phyloP scores from a whole-genome alignment of 306 rosid species.

The Cajanus cajan region DNA sequence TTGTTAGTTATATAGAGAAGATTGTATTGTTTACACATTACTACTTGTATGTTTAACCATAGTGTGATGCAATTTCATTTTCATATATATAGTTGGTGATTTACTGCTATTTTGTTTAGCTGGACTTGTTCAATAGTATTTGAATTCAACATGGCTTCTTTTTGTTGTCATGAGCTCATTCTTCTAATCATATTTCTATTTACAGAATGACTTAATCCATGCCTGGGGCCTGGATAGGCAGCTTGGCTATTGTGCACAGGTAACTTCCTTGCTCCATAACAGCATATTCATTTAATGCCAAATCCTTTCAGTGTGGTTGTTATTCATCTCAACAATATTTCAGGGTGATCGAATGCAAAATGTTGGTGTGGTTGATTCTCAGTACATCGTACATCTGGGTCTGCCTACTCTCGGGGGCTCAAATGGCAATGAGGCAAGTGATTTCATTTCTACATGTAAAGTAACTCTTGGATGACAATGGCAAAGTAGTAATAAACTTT shows the following conservation, averaged over 20 bases:
- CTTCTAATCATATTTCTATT: constrained; percentile 22
- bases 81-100: neutral
- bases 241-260: constrained; percentile 96
- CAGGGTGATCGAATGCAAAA: constrained; percentile 78
- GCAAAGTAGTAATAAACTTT: too few species aligned
- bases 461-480: neutral
- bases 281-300: neutral
- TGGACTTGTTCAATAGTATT: neutral
- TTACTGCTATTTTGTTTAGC: neutral
- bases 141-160: neutral
- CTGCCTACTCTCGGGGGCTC: constrained; percentile 85
- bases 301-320: constrained; percentile 12
- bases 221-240: constrained; percentile 93
- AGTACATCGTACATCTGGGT: constrained; percentile 82
- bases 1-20: neutral
- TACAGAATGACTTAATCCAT: constrained; percentile 94
- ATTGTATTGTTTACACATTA: neutral
- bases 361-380: constrained; percentile 83
- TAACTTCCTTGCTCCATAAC: constrained; percentile 30
- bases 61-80: neutral
- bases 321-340: constrained; percentile 29
- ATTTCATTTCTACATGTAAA: neutral
- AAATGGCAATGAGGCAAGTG: constrained; percentile 57
- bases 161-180: constrained; percentile 20
- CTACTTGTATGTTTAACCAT: neutral